phyloP scores from a whole-genome alignment of 2,329 filamentous ascomycete genomes.

The Thielaviopsis populi region DNA sequence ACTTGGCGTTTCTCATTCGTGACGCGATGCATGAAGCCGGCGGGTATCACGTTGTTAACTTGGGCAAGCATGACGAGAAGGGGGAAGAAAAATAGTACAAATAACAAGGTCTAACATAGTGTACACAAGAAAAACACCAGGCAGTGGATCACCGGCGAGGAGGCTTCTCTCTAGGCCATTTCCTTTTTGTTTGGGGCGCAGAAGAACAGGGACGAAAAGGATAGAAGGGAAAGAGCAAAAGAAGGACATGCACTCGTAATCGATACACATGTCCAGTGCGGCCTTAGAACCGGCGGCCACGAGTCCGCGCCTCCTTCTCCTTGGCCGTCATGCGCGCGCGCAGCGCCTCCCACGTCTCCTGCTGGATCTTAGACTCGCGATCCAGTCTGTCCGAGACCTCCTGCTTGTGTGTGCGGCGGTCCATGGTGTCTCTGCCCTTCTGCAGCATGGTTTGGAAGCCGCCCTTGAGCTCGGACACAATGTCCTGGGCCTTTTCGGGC shows the following conservation, averaged over 20 bases:
- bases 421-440: conserved; percentile 22
- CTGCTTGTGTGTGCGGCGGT: conserved; percentile 26
- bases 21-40: too few species aligned
- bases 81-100: conserved; percentile 9
- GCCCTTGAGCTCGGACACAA: conserved; percentile 27
- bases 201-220: too few species aligned
- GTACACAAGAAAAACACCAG: conserved; percentile 13
- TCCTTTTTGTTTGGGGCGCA: background rate
- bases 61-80: background rate
- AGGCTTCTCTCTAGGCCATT: background rate
- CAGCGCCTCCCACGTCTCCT: conserved; percentile 21
- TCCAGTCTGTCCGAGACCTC: conserved; percentile 26
- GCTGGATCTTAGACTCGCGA: conserved; percentile 24
- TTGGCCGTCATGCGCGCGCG: conserved; percentile 23
- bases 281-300: conserved; percentile 17
- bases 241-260: background rate
- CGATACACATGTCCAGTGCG: background rate
- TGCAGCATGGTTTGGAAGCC: conserved; percentile 26
- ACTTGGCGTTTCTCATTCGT: background rate
- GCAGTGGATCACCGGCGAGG: background rate
- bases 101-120: conserved; percentile 16
- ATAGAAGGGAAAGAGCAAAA: background rate
- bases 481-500: conserved; percentile 20
- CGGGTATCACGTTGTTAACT: too few species aligned
- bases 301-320: conserved; percentile 27